Conservation (phyloP, 257 asterid genomes). For the Lycium ferocissimum region DNA sequence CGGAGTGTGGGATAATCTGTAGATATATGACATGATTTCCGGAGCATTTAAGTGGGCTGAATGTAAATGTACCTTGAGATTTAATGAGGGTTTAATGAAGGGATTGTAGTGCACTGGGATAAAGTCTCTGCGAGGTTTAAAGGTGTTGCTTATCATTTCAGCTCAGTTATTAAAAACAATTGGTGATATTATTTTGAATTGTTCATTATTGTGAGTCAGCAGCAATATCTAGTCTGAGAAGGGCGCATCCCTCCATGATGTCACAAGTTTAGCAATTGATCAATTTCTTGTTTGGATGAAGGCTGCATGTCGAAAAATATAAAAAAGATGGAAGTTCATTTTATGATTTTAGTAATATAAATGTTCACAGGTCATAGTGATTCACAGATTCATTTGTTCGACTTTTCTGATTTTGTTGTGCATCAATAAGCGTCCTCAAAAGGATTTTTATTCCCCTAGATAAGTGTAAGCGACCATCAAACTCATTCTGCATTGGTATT, state of each 20-base stretch:
- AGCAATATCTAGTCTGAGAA: background rate
- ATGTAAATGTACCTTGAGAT: background rate
- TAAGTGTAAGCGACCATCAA: background rate
- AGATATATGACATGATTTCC: background rate
- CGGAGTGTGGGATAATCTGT: background rate
- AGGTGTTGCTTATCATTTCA: background rate
- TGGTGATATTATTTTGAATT: background rate
- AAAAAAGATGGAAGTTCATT: background rate
- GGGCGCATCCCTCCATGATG: background rate
- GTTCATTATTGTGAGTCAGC: background rate
- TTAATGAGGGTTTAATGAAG: background rate
- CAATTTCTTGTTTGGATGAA: slow-evolving; percentile 10
- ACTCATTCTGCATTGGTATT: background rate
- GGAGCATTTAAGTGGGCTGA: background rate
- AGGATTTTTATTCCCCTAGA: background rate
- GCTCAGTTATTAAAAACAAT: background rate
- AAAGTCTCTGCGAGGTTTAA: background rate
- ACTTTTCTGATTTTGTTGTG: slow-evolving; percentile 15
- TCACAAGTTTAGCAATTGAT: slow-evolving; percentile 12
- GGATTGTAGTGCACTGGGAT: background rate
- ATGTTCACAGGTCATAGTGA: background rate
- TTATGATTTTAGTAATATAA: background rate
- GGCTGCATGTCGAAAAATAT: background rate
- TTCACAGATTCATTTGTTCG: background rate
- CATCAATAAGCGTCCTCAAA: background rate